Base-by-base conservation (phyloP, 345 rosid genomes). In the Ricinus communis region DNA sequence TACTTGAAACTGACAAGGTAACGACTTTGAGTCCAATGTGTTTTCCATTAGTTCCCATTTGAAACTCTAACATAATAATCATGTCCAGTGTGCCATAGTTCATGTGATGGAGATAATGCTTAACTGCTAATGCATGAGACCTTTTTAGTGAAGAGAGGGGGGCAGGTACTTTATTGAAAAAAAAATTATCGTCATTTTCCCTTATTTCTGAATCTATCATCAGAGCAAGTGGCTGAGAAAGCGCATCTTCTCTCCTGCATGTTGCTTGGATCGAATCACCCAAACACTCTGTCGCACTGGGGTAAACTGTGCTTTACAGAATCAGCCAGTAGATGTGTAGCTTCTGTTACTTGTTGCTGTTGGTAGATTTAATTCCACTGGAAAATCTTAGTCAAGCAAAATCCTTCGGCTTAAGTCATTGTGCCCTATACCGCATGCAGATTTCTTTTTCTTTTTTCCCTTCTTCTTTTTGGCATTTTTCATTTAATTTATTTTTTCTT, bases 1-100 rank as follows among this genome's bases (percentile, higher is more conserved):
- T 89, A 36, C 76, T 88, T 71, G 97, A 92, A 85, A 90, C 97
- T 47, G 86, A 86, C 55, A 92, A 87, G 92, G 98, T 90, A 74
- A 78, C 27, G 47, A 69, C 24, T 57, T 25, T 49, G 50, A 70
- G 30, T 43, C 11, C n/a, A 18, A 24, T 15, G 16, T 27, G 24
- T 54, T 65, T 67, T 56, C n/a, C 47, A 8, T n/a, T n/a, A 62
- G 53, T 54, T 53, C 36, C 47, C n/a, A 1, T 2, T 19, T 13
- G 25, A 43, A 62, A 50, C 52, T 6, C 22, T 38, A 40, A 5
- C 10, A 49, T 16, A 46, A 51, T 31, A 49, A 45, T 33, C 61
- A 36, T 6, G 21, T 41, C n/a, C 11, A 45, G 0, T 28, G 28
- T 40, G 25, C 43, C n/a, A 38, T 40, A 68, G 31, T 53, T 41